These are phyloP conservation scores for Cladobotryum mycophilum DNA, from an alignment of 2,329 filamentous ascomycete species.

Conservation along the genomic window DNA sequence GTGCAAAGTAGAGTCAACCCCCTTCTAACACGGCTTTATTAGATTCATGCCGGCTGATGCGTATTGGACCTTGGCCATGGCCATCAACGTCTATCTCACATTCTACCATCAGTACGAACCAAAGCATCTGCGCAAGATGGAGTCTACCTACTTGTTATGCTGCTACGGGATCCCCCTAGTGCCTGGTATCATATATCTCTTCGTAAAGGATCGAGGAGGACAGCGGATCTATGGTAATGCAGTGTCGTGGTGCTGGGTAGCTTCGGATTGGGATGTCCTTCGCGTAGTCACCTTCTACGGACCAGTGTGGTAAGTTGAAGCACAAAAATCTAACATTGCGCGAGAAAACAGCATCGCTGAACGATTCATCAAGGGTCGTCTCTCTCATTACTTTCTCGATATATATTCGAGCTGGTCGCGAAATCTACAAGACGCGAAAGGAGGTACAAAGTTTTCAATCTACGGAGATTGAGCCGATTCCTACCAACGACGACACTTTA, in stretches of 20 bases:
- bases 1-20: not conserved
- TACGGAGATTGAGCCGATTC: slow-evolving; percentile 31
- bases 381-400: slow-evolving; percentile 16
- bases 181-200: slow-evolving; percentile 57
- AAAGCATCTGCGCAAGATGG: slow-evolving; percentile 53
- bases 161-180: slow-evolving; percentile 67
- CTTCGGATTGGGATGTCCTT: slow-evolving; percentile 55
- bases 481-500: slow-evolving; percentile 33
- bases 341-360: not conserved
- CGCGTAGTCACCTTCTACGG: slow-evolving; percentile 66
- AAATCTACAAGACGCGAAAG: slow-evolving; percentile 56
- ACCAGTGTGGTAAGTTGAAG: slow-evolving; percentile 43
- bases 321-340: not conserved
- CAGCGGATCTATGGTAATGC: slow-evolving; percentile 61
- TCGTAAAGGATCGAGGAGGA: slow-evolving; percentile 46
- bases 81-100: slow-evolving; percentile 70
- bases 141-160: slow-evolving; percentile 57
- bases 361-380: slow-evolving; percentile 8
- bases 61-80: slow-evolving; percentile 71
- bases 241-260: slow-evolving; percentile 74
- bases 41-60: slow-evolving; percentile 71
- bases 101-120: slow-evolving; percentile 66
- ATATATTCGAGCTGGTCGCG: slow-evolving; percentile 45
- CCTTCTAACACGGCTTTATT: slow-evolving; percentile 11
- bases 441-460: slow-evolving; percentile 42